Evolutionary conservation across 2,329 filamentous ascomycete genomes (phyloP), one percentile per base, ranked within the genome.

Genomic region (Colletotrichum plurivorum): DNA sequence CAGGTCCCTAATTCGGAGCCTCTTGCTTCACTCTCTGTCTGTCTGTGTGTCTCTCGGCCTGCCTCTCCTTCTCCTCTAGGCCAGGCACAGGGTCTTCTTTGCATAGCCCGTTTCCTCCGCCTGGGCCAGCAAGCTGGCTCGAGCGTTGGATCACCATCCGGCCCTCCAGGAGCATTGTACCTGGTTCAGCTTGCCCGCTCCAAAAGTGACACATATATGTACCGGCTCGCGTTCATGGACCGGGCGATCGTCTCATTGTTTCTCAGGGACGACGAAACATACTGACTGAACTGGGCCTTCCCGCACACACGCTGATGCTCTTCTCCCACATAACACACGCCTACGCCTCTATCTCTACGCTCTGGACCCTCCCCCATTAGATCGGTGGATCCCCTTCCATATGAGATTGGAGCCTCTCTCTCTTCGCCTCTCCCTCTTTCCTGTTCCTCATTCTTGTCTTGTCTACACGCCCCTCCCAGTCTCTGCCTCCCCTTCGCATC

Each of bases 201-300:
- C 46, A 31, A 57, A 57, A 58, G 53, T 69, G 53, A 69, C 64
- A 67, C 63, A 67, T 62, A 61, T 68, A 67, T 71, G 58, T 53
- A 53, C 36, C 54, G 63, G 63, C n/a, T 70, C 67, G 63, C 63
- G 64, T 58, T 71, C 58, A 69, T 70, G 67, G 63, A 67, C 63
- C 56, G 63, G 56, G 52, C 63, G 63, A 67, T 70, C 68, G 64
- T 70, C 58, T 66, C 64, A 68, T 69, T 70, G 60, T 71, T 72
- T 71, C 71, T 64, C 60, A 72, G 71, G 71, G 71, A 72, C 64
- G 27, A 60, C 61, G 71, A 72, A 72, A 72, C 71, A 72, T 27
- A 69, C 69, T 48, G 61, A 48, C 66, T 51, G 55, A 65, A 65
- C 54, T 66, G 49, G 61, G 51, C 66, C 66, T 55, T 66, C 62